phyloP scores from a whole-genome alignment of 352 stramenopile genomes.

The Globisporangium spinosum region DNA sequence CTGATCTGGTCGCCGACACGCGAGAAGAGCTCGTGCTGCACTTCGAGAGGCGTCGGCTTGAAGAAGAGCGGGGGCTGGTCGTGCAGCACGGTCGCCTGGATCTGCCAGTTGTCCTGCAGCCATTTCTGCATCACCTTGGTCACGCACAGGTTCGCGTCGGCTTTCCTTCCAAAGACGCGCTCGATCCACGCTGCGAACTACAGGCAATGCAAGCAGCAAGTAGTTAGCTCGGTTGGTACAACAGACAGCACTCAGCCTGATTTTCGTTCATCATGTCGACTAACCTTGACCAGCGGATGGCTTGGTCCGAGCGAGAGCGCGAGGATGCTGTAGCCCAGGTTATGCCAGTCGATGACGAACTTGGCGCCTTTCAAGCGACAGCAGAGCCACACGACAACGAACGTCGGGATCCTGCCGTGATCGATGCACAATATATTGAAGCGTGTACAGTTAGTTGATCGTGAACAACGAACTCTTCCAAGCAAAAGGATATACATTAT shows the following conservation, averaged over 20 bases:
- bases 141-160: constrained; percentile 96
- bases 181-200: constrained; percentile 85
- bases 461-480: too few relatives aligned
- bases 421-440: background rate
- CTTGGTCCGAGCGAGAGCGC: constrained; percentile 54
- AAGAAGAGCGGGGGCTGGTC: constrained; percentile 96
- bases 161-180: constrained; percentile 86
- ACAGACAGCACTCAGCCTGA: background rate
- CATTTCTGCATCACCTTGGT: constrained; percentile 95
- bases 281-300: constrained; percentile 74
- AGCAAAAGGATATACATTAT: background rate
- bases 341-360: constrained; percentile 99
- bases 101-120: constrained; percentile 88
- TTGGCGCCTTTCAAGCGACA: constrained; percentile 72
- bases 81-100: constrained; percentile 89
- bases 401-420: constrained; percentile 87
- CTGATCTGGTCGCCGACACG: constrained; percentile 67
- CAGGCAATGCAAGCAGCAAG: background rate
- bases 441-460: background rate
- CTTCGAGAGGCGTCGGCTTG: constrained; percentile 68
- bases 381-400: constrained; percentile 88
- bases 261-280: background rate
- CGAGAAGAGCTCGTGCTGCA: constrained; percentile 90
- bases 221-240: background rate
- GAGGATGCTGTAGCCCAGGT: constrained; percentile 98